These are phyloP conservation scores for Tirmania nivea DNA, from an alignment of 495 filamentous ascomycete genomes.

Conservation along the genomic window DNA sequence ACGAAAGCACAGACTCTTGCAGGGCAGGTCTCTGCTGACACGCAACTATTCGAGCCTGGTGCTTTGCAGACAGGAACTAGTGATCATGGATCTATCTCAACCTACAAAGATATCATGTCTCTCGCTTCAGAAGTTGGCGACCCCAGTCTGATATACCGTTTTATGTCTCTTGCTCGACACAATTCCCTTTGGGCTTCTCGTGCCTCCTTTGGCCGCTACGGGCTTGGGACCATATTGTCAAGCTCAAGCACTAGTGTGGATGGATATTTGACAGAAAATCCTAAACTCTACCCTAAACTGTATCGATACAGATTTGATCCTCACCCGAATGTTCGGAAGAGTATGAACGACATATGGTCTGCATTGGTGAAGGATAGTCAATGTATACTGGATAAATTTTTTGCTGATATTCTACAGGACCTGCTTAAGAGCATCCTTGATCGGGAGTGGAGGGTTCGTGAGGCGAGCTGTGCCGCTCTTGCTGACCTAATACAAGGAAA, in stretches of 20 bases:
- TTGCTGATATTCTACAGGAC: conserved; percentile 69
- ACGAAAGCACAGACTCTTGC: conserved; percentile 40
- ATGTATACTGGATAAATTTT: conserved; percentile 47
- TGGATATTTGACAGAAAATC: conserved; percentile 33
- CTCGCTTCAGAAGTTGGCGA: conserved; percentile 86
- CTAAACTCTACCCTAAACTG: conserved; percentile 83
- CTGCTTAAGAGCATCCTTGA: conserved; percentile 49
- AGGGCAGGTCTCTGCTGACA: conserved; percentile 64
- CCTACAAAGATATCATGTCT: conserved; percentile 81
- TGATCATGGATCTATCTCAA: conserved; percentile 69
- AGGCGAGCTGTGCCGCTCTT: conserved; percentile 80
- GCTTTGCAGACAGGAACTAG: conserved; percentile 56
- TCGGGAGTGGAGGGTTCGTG: conserved; percentile 76
- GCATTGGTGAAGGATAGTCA: conserved; percentile 68
- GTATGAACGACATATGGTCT: conserved; percentile 96
- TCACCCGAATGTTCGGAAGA: conserved; percentile 69
- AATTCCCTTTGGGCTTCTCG: conserved; percentile 90
- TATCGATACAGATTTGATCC: conserved; percentile 91
- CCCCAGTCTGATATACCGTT: conserved; percentile 80
- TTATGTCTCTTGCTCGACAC: conserved; percentile 88
- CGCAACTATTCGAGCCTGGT: conserved; percentile 84
- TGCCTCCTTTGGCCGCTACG: conserved; percentile 84
- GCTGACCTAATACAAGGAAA: conserved; percentile 39
- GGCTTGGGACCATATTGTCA: conserved; percentile 73
- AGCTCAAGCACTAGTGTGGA: conserved; percentile 42